These are phyloP conservation scores for Urostyla sp. DNA, from an alignment of 73 alveolate species.

Conservation along the genomic window DNA sequence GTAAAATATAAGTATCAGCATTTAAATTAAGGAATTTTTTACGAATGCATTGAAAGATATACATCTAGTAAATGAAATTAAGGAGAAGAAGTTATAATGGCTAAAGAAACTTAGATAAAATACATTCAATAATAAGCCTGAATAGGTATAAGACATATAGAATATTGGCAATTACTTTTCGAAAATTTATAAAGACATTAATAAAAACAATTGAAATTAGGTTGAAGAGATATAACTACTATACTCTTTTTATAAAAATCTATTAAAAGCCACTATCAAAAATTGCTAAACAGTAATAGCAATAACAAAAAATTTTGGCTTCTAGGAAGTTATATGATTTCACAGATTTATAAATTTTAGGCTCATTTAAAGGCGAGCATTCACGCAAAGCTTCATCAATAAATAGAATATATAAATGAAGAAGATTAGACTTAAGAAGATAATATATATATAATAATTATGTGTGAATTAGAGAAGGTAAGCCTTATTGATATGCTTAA, in stretches of 20 bases:
- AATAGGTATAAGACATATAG: constrained; percentile 2
- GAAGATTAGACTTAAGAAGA: constrained; percentile 48
- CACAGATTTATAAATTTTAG: constrained; percentile 29
- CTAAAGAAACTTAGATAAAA: constrained; percentile 14
- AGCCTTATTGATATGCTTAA: too few relatives aligned
- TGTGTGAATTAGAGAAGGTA: constrained; percentile 62
- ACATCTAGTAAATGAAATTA: not conserved
- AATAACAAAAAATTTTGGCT: constrained; percentile 10
- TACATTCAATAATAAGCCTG: not conserved
- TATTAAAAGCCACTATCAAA: constrained; percentile 62
- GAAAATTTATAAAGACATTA: constrained; percentile 3
- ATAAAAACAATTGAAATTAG: too few relatives aligned
- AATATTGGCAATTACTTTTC: constrained; percentile 1
- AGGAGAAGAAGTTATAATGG: constrained; percentile 12
- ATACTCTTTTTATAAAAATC: constrained; percentile 4
- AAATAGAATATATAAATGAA: constrained; percentile 5
- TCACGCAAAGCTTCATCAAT: constrained; percentile 32
- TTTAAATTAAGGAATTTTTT: constrained; percentile 31
- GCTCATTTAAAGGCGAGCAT: not conserved
- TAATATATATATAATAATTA: too few relatives aligned
- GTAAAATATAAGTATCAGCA: constrained; percentile 49
- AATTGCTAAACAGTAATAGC: constrained; percentile 45
- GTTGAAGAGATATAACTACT: too few relatives aligned
- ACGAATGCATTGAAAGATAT: constrained; percentile 28
- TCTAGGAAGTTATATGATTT: constrained; percentile 11